Conservation (phyloP, 2,329 filamentous ascomycete genomes). For the Thyridium curvatum region DNA sequence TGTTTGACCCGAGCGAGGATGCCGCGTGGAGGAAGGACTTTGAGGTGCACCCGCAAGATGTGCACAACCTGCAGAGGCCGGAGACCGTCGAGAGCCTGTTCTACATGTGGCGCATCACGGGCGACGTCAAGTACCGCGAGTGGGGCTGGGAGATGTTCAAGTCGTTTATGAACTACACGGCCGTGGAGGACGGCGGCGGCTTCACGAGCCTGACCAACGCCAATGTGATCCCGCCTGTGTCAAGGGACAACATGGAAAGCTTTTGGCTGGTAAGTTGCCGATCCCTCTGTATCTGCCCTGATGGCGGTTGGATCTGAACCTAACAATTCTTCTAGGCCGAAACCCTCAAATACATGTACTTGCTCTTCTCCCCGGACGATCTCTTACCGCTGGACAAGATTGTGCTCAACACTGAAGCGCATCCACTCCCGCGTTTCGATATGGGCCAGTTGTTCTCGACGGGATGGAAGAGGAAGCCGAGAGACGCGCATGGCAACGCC, state of each 20-base stretch:
- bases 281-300: too few relatives aligned
- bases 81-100: slow-evolving; percentile 96
- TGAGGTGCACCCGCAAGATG: slow-evolving; percentile 71
- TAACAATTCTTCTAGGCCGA: slow-evolving; percentile 58
- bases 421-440: slow-evolving; percentile 82
- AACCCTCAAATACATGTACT: slow-evolving; percentile 95
- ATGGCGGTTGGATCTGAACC: too few relatives aligned
- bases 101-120: slow-evolving; percentile 98
- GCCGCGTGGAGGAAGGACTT: slow-evolving; percentile 73
- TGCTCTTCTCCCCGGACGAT: slow-evolving; percentile 81
- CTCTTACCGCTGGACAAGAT: slow-evolving; percentile 79
- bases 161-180: slow-evolving; percentile 79
- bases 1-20: slow-evolving; percentile 44
- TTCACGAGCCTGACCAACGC: slow-evolving; percentile 80
- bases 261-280: slow-evolving; percentile 78
- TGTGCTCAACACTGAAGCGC: slow-evolving; percentile 94
- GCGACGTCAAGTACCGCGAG: slow-evolving; percentile 79
- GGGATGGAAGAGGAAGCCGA: slow-evolving; percentile 69
- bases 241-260: slow-evolving; percentile 93
- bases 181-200: slow-evolving; percentile 69
- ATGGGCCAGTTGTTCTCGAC: slow-evolving; percentile 71
- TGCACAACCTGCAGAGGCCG: slow-evolving; percentile 88
- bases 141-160: slow-evolving; percentile 99
- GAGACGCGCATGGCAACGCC: too few relatives aligned
- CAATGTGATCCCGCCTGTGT: slow-evolving; percentile 59